Conservation (phyloP, 805 yeast species). For the Komagataella mondaviorum region DNA sequence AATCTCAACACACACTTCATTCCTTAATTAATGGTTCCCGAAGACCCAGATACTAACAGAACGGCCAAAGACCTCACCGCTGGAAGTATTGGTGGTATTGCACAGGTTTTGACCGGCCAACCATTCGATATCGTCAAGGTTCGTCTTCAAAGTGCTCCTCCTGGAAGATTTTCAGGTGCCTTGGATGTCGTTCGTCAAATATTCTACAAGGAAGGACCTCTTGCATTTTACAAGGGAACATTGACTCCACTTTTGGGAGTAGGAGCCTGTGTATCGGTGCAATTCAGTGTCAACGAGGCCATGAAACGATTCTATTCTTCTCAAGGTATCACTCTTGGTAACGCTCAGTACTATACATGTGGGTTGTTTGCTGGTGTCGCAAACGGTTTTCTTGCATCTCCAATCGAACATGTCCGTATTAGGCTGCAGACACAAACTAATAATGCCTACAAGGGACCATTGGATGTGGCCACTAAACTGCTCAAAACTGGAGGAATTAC, state of each 20-base stretch:
- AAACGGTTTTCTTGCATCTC: constrained; percentile 79
- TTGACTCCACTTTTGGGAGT: constrained; percentile 60
- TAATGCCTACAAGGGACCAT: constrained; percentile 53
- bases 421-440: constrained; percentile 79
- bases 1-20: neutral
- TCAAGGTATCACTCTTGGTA: constrained; percentile 24
- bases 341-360: constrained; percentile 60
- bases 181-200: constrained; percentile 64
- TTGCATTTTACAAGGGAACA: constrained; percentile 55
- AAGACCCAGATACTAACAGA: constrained; percentile 15
- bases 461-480: constrained; percentile 54
- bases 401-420: constrained; percentile 92
- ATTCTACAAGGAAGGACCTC: constrained; percentile 57
- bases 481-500: constrained; percentile 35
- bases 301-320: constrained; percentile 66
- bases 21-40: neutral
- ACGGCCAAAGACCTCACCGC: constrained; percentile 73
- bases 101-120: constrained; percentile 92
- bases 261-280: constrained; percentile 56
- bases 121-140: constrained; percentile 95
- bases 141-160: constrained; percentile 76
- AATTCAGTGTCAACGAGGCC: constrained; percentile 84
- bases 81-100: constrained; percentile 92
- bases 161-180: constrained; percentile 62
- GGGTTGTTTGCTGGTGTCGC: constrained; percentile 92